Conservation (phyloP, 2,329 filamentous ascomycete genomes). For the Xylariaceae sp. region DNA sequence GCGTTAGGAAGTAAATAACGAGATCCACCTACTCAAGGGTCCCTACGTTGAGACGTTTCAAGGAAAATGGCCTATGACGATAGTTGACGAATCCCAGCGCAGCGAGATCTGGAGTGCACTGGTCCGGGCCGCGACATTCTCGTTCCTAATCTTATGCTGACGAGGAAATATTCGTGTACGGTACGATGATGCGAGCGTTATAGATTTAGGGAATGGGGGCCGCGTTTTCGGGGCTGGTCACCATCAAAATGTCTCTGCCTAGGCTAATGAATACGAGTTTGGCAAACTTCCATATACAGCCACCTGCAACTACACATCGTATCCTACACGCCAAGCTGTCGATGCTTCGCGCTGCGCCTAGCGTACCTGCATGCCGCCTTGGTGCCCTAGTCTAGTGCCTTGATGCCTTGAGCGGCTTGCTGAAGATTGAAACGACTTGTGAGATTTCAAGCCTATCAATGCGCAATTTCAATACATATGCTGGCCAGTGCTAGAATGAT, state of each 20-base stretch:
- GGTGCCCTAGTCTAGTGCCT: not conserved
- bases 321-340: constrained; percentile 25
- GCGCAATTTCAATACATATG: no score
- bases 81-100: no score
- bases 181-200: constrained; percentile 13
- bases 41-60: no score
- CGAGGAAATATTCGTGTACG: constrained; percentile 2
- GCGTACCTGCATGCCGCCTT: constrained; percentile 16
- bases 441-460: no score
- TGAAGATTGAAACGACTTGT: no score
- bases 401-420: not conserved
- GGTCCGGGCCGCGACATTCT: no score
- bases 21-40: constrained; percentile 9
- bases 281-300: constrained; percentile 19
- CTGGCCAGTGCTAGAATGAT: no score
- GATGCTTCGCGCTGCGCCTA: constrained; percentile 6
- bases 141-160: no score
- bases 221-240: constrained; percentile 4
- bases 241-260: constrained; percentile 1
- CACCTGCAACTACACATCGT: constrained; percentile 26
- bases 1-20: constrained; percentile 13
- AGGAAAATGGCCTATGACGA: no score
- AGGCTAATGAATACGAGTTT: constrained; percentile 27
- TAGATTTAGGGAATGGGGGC: not conserved
- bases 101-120: no score